A percentile compares a stretch with the other conserved stretches of the same genome.
These are phyloP conservation scores for Misopates orontium DNA, from an alignment of 257 asterid species.

Conservation along the genomic window DNA sequence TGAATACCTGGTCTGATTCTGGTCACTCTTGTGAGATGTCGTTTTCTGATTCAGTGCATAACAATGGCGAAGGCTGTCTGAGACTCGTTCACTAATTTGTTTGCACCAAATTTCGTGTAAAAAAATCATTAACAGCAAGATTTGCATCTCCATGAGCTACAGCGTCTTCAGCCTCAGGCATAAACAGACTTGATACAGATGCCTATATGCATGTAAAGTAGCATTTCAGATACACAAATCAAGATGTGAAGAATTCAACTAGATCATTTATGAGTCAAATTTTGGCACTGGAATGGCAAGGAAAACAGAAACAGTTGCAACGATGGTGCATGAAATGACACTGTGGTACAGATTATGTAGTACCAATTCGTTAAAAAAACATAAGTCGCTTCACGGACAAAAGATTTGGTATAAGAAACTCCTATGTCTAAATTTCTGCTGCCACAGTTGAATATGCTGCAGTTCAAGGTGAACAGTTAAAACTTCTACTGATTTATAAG, in stretches of 20 bases:
- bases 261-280: not conserved
- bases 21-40: not conserved
- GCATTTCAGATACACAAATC: not conserved
- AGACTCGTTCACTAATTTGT: not conserved
- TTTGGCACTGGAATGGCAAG: not conserved
- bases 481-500: no score
- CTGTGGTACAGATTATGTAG: not conserved
- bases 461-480: no score
- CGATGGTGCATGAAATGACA: not conserved
- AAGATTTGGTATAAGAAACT: no score
- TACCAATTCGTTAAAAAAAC: not conserved
- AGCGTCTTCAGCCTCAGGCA: conserved; percentile 99
- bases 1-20: not conserved
- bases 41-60: not conserved
- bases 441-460: no score
- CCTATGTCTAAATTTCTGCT: no score
- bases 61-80: conserved; percentile 1
- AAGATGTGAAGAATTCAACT: not conserved
- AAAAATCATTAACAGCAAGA: conserved; percentile 88
- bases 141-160: conserved; percentile 94
- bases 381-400: not conserved
- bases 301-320: not conserved
- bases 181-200: conserved; percentile 64
- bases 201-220: conserved; percentile 45
- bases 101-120: conserved; percentile 55